Base-by-base conservation (phyloP, 169 alveolate genomes). In the Eimeria maxima region DNA sequence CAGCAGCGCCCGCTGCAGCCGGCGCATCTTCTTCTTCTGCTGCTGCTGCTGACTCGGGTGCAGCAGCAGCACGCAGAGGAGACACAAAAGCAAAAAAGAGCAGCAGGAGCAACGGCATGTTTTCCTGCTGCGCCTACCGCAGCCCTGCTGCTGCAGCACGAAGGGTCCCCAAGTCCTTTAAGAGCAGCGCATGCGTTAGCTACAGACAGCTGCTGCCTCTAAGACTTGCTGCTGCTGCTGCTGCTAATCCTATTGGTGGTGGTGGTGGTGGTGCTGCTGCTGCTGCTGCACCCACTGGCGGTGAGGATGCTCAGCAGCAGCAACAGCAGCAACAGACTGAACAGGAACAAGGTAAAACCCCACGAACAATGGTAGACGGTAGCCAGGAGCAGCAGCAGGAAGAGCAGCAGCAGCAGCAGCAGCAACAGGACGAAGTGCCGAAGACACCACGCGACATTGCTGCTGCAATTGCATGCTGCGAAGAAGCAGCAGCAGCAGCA, bases 361-460 rank as follows among this genome's bases (percentile, higher is more conserved):
- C 42, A 27, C 2, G n/a, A 14, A 2, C 76, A 27, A 38, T 1
- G 60, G 67, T 60, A 18, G 24, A 3, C 65, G 47, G 65, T 33
- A 38, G 60, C 89, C 53, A 45, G 63, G 63, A 76, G 87, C 60
- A 42, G 63, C 57, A 16, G 60, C 87, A 24, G 60, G 27, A 20
- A 20, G 42, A 76, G 63, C 87, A 76, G 87, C 38, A 42, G 63
- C 87, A 11, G 73, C 90, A 81, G 90, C 90, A 53, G 90, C 90
- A 53, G 24, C 65, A 78, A 13, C 53, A 53, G 29, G 90, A 27
- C 20, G 90, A 44, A 81, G 90, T 47, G 38, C 47, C 90, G 22
- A 11, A 47, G 20, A 10, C 57, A 44, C 29, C 90, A 20, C 73
- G 44, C 57, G 73, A 6, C 20, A 73, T 53, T 47, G 5, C 47